Conservation (phyloP, 1,284 basidiomycete species). For the Ustilago hordei region DNA sequence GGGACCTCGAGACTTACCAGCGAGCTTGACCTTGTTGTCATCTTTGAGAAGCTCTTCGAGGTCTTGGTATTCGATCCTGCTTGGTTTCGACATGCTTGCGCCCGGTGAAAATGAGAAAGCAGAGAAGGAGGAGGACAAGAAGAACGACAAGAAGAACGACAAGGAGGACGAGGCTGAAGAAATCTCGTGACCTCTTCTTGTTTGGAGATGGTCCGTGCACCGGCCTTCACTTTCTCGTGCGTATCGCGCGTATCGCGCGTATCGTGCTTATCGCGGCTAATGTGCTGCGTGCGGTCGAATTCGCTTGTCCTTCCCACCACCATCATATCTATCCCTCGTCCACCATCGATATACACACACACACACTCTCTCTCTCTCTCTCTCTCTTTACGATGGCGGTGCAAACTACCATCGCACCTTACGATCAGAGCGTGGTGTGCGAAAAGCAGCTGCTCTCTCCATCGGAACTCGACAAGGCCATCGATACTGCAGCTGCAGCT, state of each 20-base stretch:
- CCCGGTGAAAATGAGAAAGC: neutral
- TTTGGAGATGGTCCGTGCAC: constrained; percentile 23
- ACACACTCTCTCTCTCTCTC: no score
- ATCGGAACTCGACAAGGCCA: constrained; percentile 75
- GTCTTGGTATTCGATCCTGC: constrained; percentile 34
- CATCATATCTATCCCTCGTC: neutral
- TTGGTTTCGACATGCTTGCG: constrained; percentile 26
- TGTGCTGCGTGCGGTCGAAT: no score
- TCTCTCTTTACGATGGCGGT: constrained; percentile 36
- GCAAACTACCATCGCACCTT: constrained; percentile 73
- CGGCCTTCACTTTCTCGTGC: neutral
- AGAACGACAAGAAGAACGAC: neutral
- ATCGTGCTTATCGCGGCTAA: no score
- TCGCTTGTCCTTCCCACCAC: constrained; percentile 7
- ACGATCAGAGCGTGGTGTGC: constrained; percentile 71
- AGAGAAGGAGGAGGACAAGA: neutral
- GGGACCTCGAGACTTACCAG: constrained; percentile 63
- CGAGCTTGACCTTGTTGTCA: constrained; percentile 91
- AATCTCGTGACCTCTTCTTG: constrained; percentile 7
- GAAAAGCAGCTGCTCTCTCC: constrained; percentile 70
- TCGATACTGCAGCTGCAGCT: constrained; percentile 76
- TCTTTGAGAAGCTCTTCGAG: constrained; percentile 71
- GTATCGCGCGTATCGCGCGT: no score
- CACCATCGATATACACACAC: neutral
- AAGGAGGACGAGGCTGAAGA: no score